phyloP scores from a whole-genome alignment of 176 grass and related monocot species.

The Tillandsia fasciculata region DNA sequence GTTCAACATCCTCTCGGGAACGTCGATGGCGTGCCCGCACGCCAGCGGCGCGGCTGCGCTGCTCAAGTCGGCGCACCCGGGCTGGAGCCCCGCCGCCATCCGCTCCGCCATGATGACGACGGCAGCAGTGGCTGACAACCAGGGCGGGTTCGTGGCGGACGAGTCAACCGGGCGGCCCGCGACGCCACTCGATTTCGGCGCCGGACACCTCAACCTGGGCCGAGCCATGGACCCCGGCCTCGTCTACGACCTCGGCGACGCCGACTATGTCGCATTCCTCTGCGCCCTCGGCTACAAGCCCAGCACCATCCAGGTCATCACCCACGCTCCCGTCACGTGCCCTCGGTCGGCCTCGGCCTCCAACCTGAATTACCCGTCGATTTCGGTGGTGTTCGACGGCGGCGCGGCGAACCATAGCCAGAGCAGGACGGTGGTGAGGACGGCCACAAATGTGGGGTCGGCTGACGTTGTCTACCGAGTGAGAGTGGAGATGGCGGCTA shows the following conservation, averaged over 20 bases:
- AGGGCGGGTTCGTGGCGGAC: constrained; percentile 33
- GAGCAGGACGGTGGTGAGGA: constrained; percentile 53
- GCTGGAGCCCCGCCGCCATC: constrained; percentile 69
- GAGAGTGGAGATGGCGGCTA: constrained; percentile 46
- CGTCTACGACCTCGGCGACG: constrained; percentile 61
- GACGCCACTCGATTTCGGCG: constrained; percentile 71
- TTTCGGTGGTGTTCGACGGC: constrained; percentile 65
- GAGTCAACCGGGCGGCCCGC: constrained; percentile 50
- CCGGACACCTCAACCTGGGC: constrained; percentile 54
- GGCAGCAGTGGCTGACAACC: constrained; percentile 48
- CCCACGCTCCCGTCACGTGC: constrained; percentile 60
- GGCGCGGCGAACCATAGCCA: constrained; percentile 27
- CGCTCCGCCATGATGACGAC: constrained; percentile 95
- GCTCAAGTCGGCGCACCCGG: constrained; percentile 74
- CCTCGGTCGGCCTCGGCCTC: constrained; percentile 37
- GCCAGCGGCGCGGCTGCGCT: constrained; percentile 79
- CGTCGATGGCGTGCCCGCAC: constrained; percentile 95
- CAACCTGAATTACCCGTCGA: constrained; percentile 92
- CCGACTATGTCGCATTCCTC: constrained; percentile 77
- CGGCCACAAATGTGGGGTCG: constrained; percentile 54
- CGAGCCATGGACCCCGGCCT: constrained; percentile 74
- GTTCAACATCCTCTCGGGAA: constrained; percentile 96
- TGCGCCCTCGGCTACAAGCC: constrained; percentile 82
- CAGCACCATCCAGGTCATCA: constrained; percentile 75
- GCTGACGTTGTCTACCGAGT: constrained; percentile 42